Evolutionary conservation across 805 yeast genomes (phyloP).

Genomic region (Nakazawaea populi): DNA sequence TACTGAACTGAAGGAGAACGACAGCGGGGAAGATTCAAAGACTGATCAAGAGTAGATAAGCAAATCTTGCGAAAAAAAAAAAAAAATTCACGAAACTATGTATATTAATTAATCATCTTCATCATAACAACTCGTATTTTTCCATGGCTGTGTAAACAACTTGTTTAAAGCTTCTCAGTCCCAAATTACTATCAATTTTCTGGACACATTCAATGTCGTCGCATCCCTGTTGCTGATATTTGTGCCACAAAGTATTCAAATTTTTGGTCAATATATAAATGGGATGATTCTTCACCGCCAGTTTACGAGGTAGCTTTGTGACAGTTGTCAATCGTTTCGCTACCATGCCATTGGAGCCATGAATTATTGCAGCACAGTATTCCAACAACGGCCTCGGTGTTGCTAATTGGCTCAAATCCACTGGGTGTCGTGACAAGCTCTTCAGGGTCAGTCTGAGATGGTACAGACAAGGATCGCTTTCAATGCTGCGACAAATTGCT

Average conservation of each 20-base stretch:
- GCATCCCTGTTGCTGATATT: background rate
- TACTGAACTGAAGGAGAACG: no score
- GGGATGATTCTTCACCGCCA: conserved; percentile 12
- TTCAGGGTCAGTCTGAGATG: conserved; percentile 32
- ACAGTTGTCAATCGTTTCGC: conserved; percentile 13
- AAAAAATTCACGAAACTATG: background rate
- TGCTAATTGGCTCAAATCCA: conserved; percentile 13
- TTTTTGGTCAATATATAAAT: background rate
- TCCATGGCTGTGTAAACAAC: background rate
- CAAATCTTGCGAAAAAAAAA: background rate
- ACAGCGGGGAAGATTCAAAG: background rate
- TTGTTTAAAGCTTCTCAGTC: background rate
- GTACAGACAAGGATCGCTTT: conserved; percentile 39
- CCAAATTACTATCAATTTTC: background rate
- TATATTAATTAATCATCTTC: background rate
- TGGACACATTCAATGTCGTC: background rate
- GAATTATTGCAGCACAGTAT: conserved; percentile 17
- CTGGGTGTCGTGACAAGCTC: conserved; percentile 15
- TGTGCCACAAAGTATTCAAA: background rate
- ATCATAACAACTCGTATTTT: background rate
- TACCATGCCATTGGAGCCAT: conserved; percentile 17
- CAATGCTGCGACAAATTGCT: conserved; percentile 38
- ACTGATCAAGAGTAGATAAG: background rate
- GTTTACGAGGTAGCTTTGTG: conserved; percentile 16
- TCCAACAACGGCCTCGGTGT: conserved; percentile 12